These are phyloP conservation scores for Aristolochia californica DNA, from an alignment of 164 flowering plant species.

Conservation along the genomic window DNA sequence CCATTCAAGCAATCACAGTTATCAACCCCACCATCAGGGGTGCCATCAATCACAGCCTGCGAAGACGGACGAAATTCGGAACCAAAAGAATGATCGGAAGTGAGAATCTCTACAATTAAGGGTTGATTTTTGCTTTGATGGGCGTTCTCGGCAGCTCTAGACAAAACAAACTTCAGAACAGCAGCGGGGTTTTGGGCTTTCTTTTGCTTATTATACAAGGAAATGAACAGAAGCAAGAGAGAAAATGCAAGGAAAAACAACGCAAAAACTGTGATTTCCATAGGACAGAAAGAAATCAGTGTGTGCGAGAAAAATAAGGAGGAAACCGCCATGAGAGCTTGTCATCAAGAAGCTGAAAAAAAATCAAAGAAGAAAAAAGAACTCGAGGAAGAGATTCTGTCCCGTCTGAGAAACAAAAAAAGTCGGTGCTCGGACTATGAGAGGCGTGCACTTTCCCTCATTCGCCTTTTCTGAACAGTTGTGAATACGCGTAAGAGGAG, in stretches of 20 bases:
- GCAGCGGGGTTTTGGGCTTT: constrained; percentile 7
- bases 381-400: no score
- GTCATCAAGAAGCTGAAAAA: constrained; percentile 8
- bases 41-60: not conserved
- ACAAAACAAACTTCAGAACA: not conserved
- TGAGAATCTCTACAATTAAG: constrained; percentile 39
- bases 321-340: no score
- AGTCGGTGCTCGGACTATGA: no score
- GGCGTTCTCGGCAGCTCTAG: constrained; percentile 4
- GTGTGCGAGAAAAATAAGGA: no score
- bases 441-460: no score
- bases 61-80: constrained; percentile 2
- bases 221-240: constrained; percentile 13
- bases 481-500: no score
- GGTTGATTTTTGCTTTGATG: constrained; percentile 13
- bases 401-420: no score
- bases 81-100: constrained; percentile 19
- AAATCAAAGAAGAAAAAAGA: constrained; percentile 12
- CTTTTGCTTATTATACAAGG: constrained; percentile 12
- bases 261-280: no score
- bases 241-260: no score
- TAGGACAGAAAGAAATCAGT: no score
- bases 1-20: constrained; percentile 12
- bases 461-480: no score
- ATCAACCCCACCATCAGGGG: constrained; percentile 2